Conservation (phyloP, 257 asterid species). For the Voacanga thouarsii region DNA sequence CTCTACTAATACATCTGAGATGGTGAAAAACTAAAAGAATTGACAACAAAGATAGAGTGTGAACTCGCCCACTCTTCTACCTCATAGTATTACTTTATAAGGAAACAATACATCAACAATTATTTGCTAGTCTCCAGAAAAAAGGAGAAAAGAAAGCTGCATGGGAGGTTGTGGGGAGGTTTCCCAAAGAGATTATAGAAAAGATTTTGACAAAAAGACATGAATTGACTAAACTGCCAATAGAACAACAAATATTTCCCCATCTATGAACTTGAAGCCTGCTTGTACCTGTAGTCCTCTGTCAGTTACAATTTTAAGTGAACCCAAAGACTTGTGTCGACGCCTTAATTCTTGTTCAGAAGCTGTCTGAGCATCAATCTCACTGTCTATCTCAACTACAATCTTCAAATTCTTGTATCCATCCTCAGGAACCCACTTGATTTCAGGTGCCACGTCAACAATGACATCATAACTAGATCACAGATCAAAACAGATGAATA, state of each 20-base stretch:
- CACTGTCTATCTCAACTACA: conserved; percentile 85
- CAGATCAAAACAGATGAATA: conserved; percentile 19
- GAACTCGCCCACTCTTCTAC: background rate
- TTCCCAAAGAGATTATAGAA: background rate
- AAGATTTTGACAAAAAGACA: background rate
- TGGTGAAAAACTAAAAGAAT: background rate
- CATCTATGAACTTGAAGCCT: background rate
- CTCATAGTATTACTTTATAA: background rate
- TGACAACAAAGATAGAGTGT: background rate
- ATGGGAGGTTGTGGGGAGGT: background rate
- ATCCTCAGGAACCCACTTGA: conserved; percentile 84
- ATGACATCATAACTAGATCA: conserved; percentile 68
- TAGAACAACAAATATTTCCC: background rate
- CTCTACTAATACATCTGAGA: background rate
- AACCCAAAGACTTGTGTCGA: conserved; percentile 81
- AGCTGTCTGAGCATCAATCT: conserved; percentile 73
- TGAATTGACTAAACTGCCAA: background rate
- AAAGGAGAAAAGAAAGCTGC: background rate
- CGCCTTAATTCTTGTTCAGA: conserved; percentile 68
- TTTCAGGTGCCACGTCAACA: conserved; percentile 86
- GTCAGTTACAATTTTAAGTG: conserved; percentile 68
- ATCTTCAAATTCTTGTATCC: conserved; percentile 90
- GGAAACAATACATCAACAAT: background rate
- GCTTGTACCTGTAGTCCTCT: conserved; percentile 77
- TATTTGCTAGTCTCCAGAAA: background rate